Evolutionary conservation across 805 yeast genomes (phyloP).

Genomic region (Saccharomycopsis synnaedendra): DNA sequence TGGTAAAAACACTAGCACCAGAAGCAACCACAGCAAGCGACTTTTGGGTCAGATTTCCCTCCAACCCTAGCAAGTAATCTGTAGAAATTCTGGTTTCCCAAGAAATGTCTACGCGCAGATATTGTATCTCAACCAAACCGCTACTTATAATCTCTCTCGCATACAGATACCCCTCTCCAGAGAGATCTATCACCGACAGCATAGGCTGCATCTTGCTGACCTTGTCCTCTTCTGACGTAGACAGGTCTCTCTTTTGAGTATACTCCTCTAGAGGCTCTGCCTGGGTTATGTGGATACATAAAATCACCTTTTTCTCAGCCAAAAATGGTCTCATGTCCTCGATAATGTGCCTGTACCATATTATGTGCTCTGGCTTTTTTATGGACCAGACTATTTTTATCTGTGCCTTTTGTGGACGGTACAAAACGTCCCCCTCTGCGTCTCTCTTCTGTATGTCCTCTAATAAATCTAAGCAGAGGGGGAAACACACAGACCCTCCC

Average conservation of each 20-base stretch:
- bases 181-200: neutral
- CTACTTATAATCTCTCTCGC: neutral
- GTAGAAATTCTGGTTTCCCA: neutral
- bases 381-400: conserved; percentile 28
- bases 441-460: conserved; percentile 19
- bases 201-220: too few species aligned
- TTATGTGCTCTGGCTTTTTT: conserved; percentile 19
- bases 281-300: conserved; percentile 22
- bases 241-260: neutral
- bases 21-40: conserved; percentile 29
- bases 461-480: conserved; percentile 32
- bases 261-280: conserved; percentile 3
- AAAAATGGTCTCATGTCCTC: conserved; percentile 20
- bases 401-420: conserved; percentile 22
- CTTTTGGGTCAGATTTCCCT: conserved; percentile 18
- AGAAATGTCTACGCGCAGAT: conserved; percentile 1
- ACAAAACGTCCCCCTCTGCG: conserved; percentile 22
- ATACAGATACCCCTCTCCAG: neutral
- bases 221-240: too few species aligned
- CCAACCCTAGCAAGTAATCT: conserved; percentile 13
- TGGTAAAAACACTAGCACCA: conserved; percentile 28
- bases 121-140: conserved; percentile 20
- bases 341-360: conserved; percentile 29
- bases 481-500: conserved; percentile 36
- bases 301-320: conserved; percentile 19